These are phyloP conservation scores for Naganishia onofrii DNA, from an alignment of 768 basidiomycete species.

Conservation along the genomic window DNA sequence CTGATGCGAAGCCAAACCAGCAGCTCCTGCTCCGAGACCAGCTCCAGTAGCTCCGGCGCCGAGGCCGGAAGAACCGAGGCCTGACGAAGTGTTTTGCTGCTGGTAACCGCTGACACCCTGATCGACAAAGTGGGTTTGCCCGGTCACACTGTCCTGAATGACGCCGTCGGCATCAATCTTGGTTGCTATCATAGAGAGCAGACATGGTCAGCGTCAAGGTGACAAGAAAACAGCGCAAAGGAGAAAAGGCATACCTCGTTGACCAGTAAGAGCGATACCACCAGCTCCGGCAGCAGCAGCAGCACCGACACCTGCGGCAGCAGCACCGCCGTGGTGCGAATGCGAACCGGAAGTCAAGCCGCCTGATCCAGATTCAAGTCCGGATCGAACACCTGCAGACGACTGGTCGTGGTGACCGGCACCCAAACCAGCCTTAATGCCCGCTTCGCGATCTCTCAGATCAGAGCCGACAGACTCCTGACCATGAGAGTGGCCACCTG, in stretches of 20 bases:
- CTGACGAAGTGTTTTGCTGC: not conserved
- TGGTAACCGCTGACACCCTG: not conserved
- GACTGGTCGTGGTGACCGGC: conserved; percentile 28
- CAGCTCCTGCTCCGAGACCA: conserved; percentile 11
- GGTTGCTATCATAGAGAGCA: not conserved
- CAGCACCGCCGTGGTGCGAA: conserved; percentile 7
- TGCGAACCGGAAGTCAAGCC: conserved; percentile 11
- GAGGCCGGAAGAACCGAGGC: not conserved
- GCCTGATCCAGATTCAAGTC: too few species aligned
- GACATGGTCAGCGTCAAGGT: not conserved
- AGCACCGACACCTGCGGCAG: conserved; percentile 5
- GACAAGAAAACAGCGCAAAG: not conserved
- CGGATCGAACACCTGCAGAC: not conserved
- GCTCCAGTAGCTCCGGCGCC: conserved; percentile 12
- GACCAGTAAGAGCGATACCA: conserved; percentile 20
- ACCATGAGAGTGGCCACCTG: not conserved
- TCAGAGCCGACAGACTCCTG: not conserved
- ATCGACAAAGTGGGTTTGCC: conserved; percentile 25
- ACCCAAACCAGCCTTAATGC: conserved; percentile 23
- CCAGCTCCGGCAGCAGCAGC: conserved; percentile 14
- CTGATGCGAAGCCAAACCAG: conserved; percentile 12
- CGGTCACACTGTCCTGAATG: conserved; percentile 25
- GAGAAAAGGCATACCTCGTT: not conserved
- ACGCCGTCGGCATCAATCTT: conserved; percentile 15
- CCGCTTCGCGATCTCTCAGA: conserved; percentile 14